A percentile compares a stretch with the other conserved stretches of the same genome.
Conservation (phyloP, 2,329 filamentous ascomycete genomes). For the Epichloe sylvatica region DNA sequence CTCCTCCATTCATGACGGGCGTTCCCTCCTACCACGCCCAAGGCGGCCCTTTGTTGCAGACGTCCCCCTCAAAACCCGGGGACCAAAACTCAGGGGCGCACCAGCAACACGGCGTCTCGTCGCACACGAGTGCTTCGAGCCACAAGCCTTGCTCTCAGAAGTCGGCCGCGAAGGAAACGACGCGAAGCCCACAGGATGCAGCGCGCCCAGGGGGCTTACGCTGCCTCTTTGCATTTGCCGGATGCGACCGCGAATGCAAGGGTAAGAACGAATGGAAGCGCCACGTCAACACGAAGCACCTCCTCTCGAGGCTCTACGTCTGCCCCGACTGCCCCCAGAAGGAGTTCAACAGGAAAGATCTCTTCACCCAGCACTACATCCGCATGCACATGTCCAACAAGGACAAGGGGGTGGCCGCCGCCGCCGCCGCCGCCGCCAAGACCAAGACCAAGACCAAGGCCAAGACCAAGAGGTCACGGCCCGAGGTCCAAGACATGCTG, state of each 20-base stretch:
- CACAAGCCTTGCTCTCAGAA: not conserved
- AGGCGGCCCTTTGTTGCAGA: too few relatives aligned
- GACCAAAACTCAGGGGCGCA: too few relatives aligned
- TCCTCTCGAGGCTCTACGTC: constrained; percentile 59
- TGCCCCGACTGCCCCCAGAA: constrained; percentile 51
- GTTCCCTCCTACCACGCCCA: too few relatives aligned
- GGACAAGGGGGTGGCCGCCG: constrained; percentile 16
- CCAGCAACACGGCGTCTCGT: too few relatives aligned
- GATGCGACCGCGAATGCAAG: constrained; percentile 57
- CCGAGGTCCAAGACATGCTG: constrained; percentile 40
- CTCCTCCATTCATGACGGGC: too few relatives aligned
- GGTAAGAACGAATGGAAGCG: constrained; percentile 95
- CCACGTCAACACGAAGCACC: constrained; percentile 68
- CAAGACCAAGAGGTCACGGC: constrained; percentile 19
- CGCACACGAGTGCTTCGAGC: not conserved
- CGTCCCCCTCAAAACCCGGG: too few relatives aligned
- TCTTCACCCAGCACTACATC: constrained; percentile 77
- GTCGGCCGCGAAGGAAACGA: not conserved
- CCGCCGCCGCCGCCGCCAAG: constrained; percentile 17
- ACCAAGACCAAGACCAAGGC: constrained; percentile 25
- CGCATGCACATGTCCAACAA: constrained; percentile 55
- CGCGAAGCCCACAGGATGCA: not conserved
- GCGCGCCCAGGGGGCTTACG: constrained; percentile 32
- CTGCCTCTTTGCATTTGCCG: constrained; percentile 68
- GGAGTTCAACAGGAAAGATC: constrained; percentile 76